Conservation (phyloP, 345 rosid species). For the Camelina neglecta region DNA sequence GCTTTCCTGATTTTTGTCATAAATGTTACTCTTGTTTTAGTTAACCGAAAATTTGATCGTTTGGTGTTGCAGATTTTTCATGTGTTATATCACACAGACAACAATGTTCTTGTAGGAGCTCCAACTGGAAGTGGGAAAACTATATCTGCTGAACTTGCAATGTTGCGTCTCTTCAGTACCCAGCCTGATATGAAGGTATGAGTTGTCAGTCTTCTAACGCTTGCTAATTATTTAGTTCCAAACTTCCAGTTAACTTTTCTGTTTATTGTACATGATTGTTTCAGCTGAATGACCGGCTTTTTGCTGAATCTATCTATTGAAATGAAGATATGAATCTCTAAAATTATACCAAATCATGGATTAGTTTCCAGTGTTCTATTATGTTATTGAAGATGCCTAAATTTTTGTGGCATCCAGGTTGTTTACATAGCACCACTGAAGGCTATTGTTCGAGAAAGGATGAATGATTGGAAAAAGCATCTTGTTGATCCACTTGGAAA, state of each 20-base stretch:
- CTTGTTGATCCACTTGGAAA: slow-evolving; percentile 90
- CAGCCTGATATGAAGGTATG: slow-evolving; percentile 97
- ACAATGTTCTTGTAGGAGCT: slow-evolving; percentile 93
- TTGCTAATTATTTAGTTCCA: slow-evolving; percentile 17
- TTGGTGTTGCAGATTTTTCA: slow-evolving; percentile 75
- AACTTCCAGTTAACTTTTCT: slow-evolving; percentile 8
- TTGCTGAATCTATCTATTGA: slow-evolving; percentile 11
- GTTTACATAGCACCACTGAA: slow-evolving; percentile 98
- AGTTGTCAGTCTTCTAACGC: slow-evolving; percentile 10
- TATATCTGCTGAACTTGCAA: slow-evolving; percentile 97
- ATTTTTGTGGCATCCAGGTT: slow-evolving; percentile 56
- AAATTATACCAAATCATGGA: neutral
- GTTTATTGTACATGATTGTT: slow-evolving; percentile 13
- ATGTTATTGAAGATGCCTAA: slow-evolving; percentile 19
- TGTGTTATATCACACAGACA: slow-evolving; percentile 87
- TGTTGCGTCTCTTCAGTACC: slow-evolving; percentile 88
- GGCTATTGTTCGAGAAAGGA: slow-evolving; percentile 98
- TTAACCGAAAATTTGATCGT: slow-evolving; percentile 35
- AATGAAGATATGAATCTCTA: slow-evolving; percentile 6
- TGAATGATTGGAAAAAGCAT: slow-evolving; percentile 91
- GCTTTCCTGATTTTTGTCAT: slow-evolving; percentile 31
- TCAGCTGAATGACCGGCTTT: neutral
- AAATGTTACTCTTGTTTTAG: slow-evolving; percentile 21
- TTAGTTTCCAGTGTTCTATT: slow-evolving; percentile 7
- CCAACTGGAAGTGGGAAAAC: slow-evolving; percentile 99